These are phyloP conservation scores for Lonicera japonica DNA, from an alignment of 129 eudicot species.

Conservation along the genomic window DNA sequence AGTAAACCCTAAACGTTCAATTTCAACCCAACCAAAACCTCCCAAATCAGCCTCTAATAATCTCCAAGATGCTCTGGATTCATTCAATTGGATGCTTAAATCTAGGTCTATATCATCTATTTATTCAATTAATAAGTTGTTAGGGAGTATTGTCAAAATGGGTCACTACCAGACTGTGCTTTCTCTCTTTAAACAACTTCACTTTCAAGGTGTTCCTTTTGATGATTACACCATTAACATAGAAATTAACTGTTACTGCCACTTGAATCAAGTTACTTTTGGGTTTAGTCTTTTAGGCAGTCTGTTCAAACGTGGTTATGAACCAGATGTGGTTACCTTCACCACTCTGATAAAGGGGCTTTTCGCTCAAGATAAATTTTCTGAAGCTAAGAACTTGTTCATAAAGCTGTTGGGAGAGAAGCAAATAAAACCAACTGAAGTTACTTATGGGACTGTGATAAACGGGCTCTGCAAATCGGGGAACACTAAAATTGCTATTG, in stretches of 20 bases:
- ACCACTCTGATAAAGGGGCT: conserved; percentile 21
- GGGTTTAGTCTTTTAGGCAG: conserved; percentile 23
- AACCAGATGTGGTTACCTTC: conserved; percentile 11
- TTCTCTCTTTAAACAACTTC: neutral
- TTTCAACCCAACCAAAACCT: no score
- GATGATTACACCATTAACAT: no score
- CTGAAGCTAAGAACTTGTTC: conserved; percentile 17
- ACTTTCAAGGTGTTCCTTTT: neutral
- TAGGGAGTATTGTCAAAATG: conserved; percentile 25
- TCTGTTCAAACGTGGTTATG: conserved; percentile 17
- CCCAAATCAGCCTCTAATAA: no score
- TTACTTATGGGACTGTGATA: conserved; percentile 6
- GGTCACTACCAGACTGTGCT: neutral
- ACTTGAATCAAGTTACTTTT: neutral
- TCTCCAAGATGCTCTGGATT: neutral
- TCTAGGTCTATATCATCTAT: neutral
- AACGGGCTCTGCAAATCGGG: conserved; percentile 30
- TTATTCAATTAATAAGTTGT: conserved; percentile 18
- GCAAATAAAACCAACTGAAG: conserved; percentile 12
- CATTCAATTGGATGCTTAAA: neutral
- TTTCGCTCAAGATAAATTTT: conserved; percentile 1
- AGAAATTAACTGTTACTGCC: neutral
- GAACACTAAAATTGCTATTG: conserved; percentile 1
- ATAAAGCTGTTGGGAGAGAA: conserved; percentile 11
- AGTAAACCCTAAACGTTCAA: no score